Conservation (phyloP, 2,329 filamentous ascomycete genomes). For the Ophiocordyceps australis region DNA sequence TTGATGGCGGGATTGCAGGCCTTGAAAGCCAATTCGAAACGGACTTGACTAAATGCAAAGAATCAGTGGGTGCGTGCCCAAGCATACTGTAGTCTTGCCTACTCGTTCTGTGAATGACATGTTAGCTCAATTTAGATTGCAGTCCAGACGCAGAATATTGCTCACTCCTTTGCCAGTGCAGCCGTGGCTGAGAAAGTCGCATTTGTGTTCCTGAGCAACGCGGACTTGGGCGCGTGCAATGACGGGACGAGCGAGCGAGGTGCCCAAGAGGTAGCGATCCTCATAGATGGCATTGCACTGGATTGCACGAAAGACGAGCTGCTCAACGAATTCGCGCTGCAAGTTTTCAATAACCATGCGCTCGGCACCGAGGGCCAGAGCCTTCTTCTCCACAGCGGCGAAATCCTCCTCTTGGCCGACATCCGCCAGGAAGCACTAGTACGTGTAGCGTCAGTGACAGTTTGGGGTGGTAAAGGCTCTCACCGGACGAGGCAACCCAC, state of each 20-base stretch:
- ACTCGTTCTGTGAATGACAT: constrained; percentile 1
- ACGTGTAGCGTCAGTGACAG: neutral
- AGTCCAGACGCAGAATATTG: neutral
- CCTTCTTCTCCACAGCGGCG: constrained; percentile 51
- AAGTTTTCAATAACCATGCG: constrained; percentile 38
- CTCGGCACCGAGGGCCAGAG: constrained; percentile 17
- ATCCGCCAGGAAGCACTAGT: constrained; percentile 32
- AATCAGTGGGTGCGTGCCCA: neutral
- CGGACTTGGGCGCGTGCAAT: constrained; percentile 35
- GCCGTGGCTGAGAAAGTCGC: constrained; percentile 24
- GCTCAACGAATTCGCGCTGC: constrained; percentile 53
- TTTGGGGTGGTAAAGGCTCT: neutral
- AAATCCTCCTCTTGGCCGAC: constrained; percentile 58
- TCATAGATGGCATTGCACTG: constrained; percentile 44
- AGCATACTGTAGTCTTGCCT: neutral
- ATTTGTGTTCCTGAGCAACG: constrained; percentile 17
- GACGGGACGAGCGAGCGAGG: constrained; percentile 44
- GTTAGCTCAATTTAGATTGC: neutral
- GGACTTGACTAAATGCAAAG: constrained; percentile 1
- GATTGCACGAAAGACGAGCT: constrained; percentile 59
- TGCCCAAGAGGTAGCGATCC: constrained; percentile 29
- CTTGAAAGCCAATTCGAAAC: constrained; percentile 12
- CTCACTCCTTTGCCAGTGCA: constrained; percentile 50
- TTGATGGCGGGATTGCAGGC: constrained; percentile 41
- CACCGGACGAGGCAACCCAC: constrained; percentile 1